Evolutionary conservation across 2,329 filamentous ascomycete genomes (phyloP), one percentile per base, ranked within the genome.

Genomic region (Macrophomina tecta): DNA sequence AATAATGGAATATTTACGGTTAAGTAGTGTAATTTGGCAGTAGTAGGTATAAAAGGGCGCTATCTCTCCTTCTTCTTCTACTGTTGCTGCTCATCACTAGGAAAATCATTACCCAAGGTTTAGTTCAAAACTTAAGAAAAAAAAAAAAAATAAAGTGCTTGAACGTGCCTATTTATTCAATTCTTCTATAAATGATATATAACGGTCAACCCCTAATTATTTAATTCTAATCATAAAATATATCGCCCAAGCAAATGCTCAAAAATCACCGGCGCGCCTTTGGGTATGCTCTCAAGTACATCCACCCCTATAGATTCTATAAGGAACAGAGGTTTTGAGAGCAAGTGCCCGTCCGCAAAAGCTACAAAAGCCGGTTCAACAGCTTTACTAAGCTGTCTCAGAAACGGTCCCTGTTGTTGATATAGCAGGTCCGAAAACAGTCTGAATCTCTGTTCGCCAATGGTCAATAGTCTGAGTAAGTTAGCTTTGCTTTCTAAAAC

Each of bases 361-460:
- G 67, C 67, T 16, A 46, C 61, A 38, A 68, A 51, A 5, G 67
- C 58, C 11, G 67, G 64, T 40, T 68, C 64, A 53, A 68, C 45
- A 51, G 60, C 58, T 60, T 64, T 64, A 51, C 67, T 68, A 4
- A 68, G 46, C 28, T 34, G 4, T 18, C 28, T 49, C 8, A 68
- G 52, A 64, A 67, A 23, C 8, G 2, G 28, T 28, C 67, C 67
- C 52, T 68, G 67, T 3, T 52, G 7, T 58, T n/a, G 56, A 30
- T 61, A 28, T 18, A 68, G 28, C 30, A 68, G 42, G n/a, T 68
- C 42, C 23, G 58, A 60, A 55, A 68, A 68, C 14, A 5, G 5
- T 53, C 49, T 42, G 4, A 66, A 63, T 1, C 30, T 64, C 48
- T 46, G 12, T 38, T 68, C 67, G 23, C 58, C 36, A 51, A 68